Evolutionary conservation across 1,139 yeast genomes (phyloP).

Genomic region (Suhomyces terraborum): DNA sequence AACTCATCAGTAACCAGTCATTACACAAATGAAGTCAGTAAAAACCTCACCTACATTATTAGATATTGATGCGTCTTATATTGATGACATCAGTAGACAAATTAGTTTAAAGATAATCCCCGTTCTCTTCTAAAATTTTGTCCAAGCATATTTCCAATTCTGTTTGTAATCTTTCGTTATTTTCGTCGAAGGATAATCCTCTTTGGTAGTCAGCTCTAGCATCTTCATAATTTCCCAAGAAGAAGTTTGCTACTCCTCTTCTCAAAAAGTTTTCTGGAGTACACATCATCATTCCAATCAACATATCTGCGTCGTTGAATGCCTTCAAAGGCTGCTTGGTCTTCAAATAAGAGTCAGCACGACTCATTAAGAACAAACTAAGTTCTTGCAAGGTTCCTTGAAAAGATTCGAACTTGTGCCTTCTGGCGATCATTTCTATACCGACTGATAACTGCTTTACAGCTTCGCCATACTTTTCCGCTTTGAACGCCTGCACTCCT

Average conservation of each 20-base stretch:
- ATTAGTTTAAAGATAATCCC: constrained; percentile 33
- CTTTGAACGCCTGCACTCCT: constrained; percentile 66
- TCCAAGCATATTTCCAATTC: constrained; percentile 50
- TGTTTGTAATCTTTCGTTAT: constrained; percentile 42
- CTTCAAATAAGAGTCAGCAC: constrained; percentile 81
- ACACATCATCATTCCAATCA: constrained; percentile 61
- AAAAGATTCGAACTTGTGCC: constrained; percentile 86
- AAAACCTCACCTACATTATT: background rate
- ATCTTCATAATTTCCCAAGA: constrained; percentile 67
- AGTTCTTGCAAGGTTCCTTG: constrained; percentile 79
- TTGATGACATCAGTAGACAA: background rate
- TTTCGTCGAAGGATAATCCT: constrained; percentile 68
- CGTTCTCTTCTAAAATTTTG: constrained; percentile 53
- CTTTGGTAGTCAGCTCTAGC: constrained; percentile 79
- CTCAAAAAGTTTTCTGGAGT: constrained; percentile 81
- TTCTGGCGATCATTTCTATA: constrained; percentile 74
- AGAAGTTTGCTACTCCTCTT: constrained; percentile 72
- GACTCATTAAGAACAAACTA: constrained; percentile 67
- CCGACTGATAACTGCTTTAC: constrained; percentile 74
- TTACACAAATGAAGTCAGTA: background rate
- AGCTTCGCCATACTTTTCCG: constrained; percentile 68
- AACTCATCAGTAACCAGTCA: background rate
- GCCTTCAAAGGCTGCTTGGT: constrained; percentile 70
- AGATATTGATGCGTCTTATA: background rate
- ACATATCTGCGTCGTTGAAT: constrained; percentile 76